phyloP scores from a whole-genome alignment of 2,329 filamentous ascomycete genomes.

The Ophiostoma novo-ulmi region DNA sequence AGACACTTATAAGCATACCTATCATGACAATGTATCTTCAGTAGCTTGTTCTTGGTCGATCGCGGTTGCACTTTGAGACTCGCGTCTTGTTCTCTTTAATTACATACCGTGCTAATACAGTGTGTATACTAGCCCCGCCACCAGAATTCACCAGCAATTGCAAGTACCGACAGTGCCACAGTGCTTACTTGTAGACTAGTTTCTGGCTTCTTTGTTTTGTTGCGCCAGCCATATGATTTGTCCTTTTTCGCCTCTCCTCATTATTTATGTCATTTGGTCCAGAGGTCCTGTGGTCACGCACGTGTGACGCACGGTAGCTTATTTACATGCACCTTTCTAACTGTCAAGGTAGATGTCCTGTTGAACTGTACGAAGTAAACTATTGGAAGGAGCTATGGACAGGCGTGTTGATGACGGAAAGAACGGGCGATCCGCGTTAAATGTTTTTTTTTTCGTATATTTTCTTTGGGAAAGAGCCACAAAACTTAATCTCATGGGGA shows the following conservation, averaged over 20 bases:
- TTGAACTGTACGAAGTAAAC: not conserved
- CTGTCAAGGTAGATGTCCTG: not conserved
- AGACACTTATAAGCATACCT: not conserved
- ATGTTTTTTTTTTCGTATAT: not conserved
- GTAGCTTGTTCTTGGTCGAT: slow-evolving; percentile 19
- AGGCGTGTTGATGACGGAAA: not conserved
- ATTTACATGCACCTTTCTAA: not conserved
- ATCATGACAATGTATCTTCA: not conserved
- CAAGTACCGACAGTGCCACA: not conserved
- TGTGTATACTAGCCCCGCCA: not conserved
- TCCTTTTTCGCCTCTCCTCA: not conserved
- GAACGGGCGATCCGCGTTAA: not conserved
- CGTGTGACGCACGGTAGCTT: not conserved
- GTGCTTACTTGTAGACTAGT: not conserved
- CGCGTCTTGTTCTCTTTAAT: slow-evolving; percentile 21
- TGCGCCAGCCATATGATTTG: slow-evolving; percentile 13
- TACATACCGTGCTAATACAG: not conserved
- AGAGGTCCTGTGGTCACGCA: not conserved
- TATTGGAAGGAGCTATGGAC: slow-evolving; percentile 2
- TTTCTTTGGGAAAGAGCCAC: slow-evolving; percentile 4
- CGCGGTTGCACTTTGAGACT: slow-evolving; percentile 27
- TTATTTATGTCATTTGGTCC: not conserved
- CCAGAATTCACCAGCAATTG: not conserved
- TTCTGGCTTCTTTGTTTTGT: not conserved
- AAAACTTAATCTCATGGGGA: not conserved